Evolutionary conservation across 1,284 basidiomycete species (phyloP).

Genomic region (Dichomitus squalens): DNA sequence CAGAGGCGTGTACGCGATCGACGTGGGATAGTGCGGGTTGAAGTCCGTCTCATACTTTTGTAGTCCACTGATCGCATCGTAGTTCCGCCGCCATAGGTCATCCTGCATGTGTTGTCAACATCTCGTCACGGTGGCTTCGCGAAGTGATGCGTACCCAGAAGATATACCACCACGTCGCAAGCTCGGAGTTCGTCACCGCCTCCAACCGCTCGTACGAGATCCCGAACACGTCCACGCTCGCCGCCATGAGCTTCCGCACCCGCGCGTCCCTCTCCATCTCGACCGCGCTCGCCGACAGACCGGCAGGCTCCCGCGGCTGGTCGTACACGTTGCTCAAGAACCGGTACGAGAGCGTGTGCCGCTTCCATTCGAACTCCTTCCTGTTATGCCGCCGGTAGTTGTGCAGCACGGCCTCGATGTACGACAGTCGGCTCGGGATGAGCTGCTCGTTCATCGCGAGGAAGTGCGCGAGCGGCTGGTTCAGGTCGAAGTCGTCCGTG

Average conservation of each 20-base stretch:
- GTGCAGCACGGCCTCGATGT: slow-evolving; percentile 51
- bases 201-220: slow-evolving; percentile 61
- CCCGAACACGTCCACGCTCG: slow-evolving; percentile 51
- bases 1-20: slow-evolving; percentile 77
- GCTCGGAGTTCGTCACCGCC: slow-evolving; percentile 52
- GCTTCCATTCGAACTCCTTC: slow-evolving; percentile 58
- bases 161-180: slow-evolving; percentile 82
- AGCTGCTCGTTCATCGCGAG: slow-evolving; percentile 60
- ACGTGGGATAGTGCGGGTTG: slow-evolving; percentile 72
- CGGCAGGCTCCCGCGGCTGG: slow-evolving; percentile 46
- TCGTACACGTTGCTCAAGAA: slow-evolving; percentile 72
- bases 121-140: neutral
- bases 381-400: slow-evolving; percentile 57
- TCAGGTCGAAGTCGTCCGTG: slow-evolving; percentile 69
- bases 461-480: slow-evolving; percentile 64
- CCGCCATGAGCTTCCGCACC: slow-evolving; percentile 55
- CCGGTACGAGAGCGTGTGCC: slow-evolving; percentile 59
- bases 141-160: slow-evolving; percentile 62
- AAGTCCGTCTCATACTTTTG: slow-evolving; percentile 59
- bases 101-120: slow-evolving; percentile 45
- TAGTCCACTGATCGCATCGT: slow-evolving; percentile 54
- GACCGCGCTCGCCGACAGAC: slow-evolving; percentile 48
- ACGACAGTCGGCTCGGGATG: slow-evolving; percentile 47
- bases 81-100: slow-evolving; percentile 72
- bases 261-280: slow-evolving; percentile 54